phyloP scores from a whole-genome alignment of 768 basidiomycete genomes.

The Boletus huronensis region DNA sequence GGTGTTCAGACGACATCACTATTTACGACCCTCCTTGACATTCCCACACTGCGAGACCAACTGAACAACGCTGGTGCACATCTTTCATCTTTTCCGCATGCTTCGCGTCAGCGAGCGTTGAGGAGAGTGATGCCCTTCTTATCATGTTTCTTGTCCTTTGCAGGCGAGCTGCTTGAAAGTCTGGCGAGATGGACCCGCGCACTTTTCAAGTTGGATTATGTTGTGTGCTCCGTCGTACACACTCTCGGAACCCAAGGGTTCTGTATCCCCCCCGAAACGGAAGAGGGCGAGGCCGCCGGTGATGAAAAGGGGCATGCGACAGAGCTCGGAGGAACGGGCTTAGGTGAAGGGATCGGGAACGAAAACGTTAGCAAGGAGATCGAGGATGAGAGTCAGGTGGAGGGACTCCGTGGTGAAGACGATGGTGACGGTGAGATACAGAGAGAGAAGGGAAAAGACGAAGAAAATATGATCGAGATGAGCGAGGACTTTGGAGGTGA shows the following conservation, averaged over 20 bases:
- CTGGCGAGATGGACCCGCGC: conserved; percentile 68
- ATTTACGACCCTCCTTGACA: conserved; percentile 47
- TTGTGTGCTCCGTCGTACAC: conserved; percentile 69
- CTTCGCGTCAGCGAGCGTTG: conserved; percentile 34
- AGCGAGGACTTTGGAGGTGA: conserved; percentile 83
- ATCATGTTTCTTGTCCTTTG: conserved; percentile 54
- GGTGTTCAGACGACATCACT: conserved; percentile 43
- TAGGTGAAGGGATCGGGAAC: conserved; percentile 82
- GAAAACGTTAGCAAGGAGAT: conserved; percentile 94
- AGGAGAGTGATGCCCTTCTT: conserved; percentile 73
- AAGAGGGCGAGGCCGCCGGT: conserved; percentile 45
- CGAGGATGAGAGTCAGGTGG: conserved; percentile 94
- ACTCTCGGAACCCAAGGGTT: conserved; percentile 84
- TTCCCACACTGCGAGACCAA: conserved; percentile 40
- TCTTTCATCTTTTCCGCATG: conserved; percentile 36
- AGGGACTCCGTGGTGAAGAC: conserved; percentile 78
- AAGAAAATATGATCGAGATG: conserved; percentile 88
- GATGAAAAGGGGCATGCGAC: conserved; percentile 39
- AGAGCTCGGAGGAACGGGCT: conserved; percentile 72
- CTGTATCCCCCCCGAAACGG: conserved; percentile 84
- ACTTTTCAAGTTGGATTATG: conserved; percentile 79
- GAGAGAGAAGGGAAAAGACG: conserved; percentile 46
- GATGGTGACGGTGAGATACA: conserved; percentile 29
- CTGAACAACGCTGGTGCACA: conserved; percentile 39
- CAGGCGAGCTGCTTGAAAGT: conserved; percentile 51